phyloP scores from a whole-genome alignment of 805 yeast genomes.

The Teunomyces cretensis region DNA sequence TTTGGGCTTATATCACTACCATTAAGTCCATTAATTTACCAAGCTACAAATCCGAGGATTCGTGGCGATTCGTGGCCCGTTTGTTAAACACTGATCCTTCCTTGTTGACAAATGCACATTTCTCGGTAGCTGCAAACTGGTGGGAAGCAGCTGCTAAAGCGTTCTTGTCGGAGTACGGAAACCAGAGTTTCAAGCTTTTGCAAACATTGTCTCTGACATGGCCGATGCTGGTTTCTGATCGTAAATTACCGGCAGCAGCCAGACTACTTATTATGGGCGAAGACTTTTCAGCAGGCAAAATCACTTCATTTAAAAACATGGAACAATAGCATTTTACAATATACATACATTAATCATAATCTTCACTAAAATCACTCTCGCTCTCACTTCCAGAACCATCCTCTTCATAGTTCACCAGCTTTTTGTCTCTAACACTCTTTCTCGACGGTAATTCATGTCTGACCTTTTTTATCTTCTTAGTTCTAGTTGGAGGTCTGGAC shows the following conservation, averaged over 20 bases:
- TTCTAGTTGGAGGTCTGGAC: conserved; percentile 8
- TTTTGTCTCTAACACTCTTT: conserved; percentile 41
- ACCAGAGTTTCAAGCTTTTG: conserved; percentile 68
- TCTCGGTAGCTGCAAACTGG: conserved; percentile 73
- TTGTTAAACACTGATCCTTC: conserved; percentile 55
- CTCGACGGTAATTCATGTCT: conserved; percentile 30
- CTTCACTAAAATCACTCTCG: conserved; percentile 27
- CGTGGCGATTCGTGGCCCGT: conserved; percentile 77
- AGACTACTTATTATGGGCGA: conserved; percentile 76
- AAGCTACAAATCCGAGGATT: conserved; percentile 15
- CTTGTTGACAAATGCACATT: conserved; percentile 66
- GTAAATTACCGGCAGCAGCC: conserved; percentile 72
- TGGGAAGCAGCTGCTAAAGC: conserved; percentile 80
- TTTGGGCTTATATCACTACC: conserved; percentile 71
- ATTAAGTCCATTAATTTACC: conserved; percentile 29
- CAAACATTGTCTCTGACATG: conserved; percentile 46
- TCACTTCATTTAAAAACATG: conserved; percentile 49
- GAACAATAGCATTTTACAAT: conserved; percentile 23
- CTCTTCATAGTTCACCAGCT: conserved; percentile 35
- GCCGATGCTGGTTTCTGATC: conserved; percentile 51
- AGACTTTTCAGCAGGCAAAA: conserved; percentile 59
- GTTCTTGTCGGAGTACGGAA: conserved; percentile 58
- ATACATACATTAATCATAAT: conserved; percentile 34
- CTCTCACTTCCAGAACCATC: conserved; percentile 4
- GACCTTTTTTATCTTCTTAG: conserved; percentile 23